Evolutionary conservation across 2,329 filamentous ascomycete genomes (phyloP), one percentile per base, ranked within the genome.

Genomic region (Scedosporium minutisporum): DNA sequence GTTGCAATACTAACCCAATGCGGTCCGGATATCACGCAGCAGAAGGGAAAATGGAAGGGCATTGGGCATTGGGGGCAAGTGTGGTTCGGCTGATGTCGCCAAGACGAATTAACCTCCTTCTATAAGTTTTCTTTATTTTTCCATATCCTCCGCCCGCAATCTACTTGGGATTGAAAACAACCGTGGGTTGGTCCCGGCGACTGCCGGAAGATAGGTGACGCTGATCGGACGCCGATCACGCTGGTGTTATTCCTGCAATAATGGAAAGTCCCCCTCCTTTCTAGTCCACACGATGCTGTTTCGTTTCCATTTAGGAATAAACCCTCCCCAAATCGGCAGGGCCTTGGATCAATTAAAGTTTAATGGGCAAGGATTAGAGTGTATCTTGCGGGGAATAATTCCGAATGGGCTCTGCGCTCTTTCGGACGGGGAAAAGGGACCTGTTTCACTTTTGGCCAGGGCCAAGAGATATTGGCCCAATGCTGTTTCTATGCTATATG

Each of bases 181-280:
- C 25, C 48, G n/a, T 18, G 27, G 6, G 10, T 14, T 4, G 23
- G 29, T 23, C 48, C 60, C 44, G 60, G 18, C 10, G 51, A n/a
- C 27, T 29, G 25, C 42, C 23, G 60, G 23, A 23, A 51, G 42
- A 29, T n/a, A 53, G 21, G 23, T 27, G 55, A 27, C 58, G 60
- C 10, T 38, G 60, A 61, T 61, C 48, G 48, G 46, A 57, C 60
- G 60, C 48, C 60, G 48, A 61, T 61, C 60, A 27, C 27, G 23
- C 23, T 55, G 48, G 48, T 27, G 6, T 41, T 23, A 33, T 33
- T 60, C 42, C 58, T 27, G 59, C 25, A 25, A n/a, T 27, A n/a
- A 55, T 23, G 18, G 51, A n/a, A 48, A 18, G 14, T 3, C 44
- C 44, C 44, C 6, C 44, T 10, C 44, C 3, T 48, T 4, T 21